Evolutionary conservation across 495 filamentous ascomycete genomes (phyloP).

Genomic region (Talaromyces liani): DNA sequence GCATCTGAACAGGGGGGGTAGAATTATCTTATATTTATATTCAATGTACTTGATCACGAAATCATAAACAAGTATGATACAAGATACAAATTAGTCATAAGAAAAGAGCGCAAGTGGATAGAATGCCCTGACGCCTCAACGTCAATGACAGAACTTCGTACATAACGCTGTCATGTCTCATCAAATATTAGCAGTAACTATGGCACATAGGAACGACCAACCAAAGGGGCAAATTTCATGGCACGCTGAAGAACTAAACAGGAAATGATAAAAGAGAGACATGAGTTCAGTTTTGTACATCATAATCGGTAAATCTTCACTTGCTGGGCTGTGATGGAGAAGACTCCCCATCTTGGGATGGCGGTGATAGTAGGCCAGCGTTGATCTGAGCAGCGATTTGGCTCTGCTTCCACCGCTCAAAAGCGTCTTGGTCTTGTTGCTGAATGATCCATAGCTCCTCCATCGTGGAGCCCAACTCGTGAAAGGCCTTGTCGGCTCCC

Average conservation of each 20-base stretch:
- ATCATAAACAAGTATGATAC: background rate
- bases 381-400: slow-evolving; percentile 62
- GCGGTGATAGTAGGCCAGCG: slow-evolving; percentile 22
- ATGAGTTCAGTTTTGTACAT: background rate
- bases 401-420: slow-evolving; percentile 57
- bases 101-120: background rate
- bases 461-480: slow-evolving; percentile 49
- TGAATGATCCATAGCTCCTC: slow-evolving; percentile 44
- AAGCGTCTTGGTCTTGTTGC: slow-evolving; percentile 51
- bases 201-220: background rate
- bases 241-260: background rate
- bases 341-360: slow-evolving; percentile 8
- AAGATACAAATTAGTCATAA: background rate
- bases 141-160: background rate
- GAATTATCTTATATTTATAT: background rate
- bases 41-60: background rate
- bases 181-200: background rate
- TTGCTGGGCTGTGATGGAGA: background rate
- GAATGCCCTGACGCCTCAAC: background rate
- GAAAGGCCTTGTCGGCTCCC: slow-evolving; percentile 51
- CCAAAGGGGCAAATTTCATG: background rate
- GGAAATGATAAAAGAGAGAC: background rate
- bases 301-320: background rate
- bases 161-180: background rate
- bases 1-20: background rate